Evolutionary conservation across 176 grass and related monocot genomes (phyloP), one percentile per base, ranked within the genome.

Genomic region (Microstegium vimineum): DNA sequence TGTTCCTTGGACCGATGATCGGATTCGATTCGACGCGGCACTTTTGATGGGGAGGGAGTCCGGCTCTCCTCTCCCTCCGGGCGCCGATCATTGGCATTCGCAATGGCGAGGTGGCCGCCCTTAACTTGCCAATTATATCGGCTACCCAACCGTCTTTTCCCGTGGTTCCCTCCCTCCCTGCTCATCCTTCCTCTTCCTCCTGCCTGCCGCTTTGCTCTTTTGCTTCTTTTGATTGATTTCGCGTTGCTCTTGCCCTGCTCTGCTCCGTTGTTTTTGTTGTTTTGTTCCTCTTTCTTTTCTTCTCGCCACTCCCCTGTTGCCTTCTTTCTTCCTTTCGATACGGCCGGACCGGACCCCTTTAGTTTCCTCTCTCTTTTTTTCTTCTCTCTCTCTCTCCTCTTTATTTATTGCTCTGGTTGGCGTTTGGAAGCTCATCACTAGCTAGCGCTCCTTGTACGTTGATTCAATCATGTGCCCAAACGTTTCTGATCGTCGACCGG

Each of bases 1-100:
- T 89, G 93, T 89, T 92, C 90, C 83, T 93, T 96, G 82, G 88
- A 96, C 88, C 83, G 88, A 95, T 90, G 90, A 90, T 95, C 84
- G 78, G 67, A 82, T 85, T 85, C 90, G 90, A 90, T 86, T 90
- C 88, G 88, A 90, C 88, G 59, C 37, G 61, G 73, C 33, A 16
- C 86, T 85, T 92, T 92, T 89, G 85, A 85, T 78, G 85, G n/a
- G n/a, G n/a, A n/a, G n/a, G n/a, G 47, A 71, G 10, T 6, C 1
- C 8, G 8, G 18, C 8, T 36, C 16, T 10, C 33, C 33, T 17
- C 65, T 17, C 8, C 33, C 3, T 36, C 65, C 33, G 61, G 61
- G 18, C 65, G 7, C 51, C 67, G 37, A 88, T 88, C 42, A 91
- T 84, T 84, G 83, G 64, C 82, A 16, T 10, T 33, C 8, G 33